phyloP scores from a whole-genome alignment of 306 rosid species.

The Corylus heterophylla region DNA sequence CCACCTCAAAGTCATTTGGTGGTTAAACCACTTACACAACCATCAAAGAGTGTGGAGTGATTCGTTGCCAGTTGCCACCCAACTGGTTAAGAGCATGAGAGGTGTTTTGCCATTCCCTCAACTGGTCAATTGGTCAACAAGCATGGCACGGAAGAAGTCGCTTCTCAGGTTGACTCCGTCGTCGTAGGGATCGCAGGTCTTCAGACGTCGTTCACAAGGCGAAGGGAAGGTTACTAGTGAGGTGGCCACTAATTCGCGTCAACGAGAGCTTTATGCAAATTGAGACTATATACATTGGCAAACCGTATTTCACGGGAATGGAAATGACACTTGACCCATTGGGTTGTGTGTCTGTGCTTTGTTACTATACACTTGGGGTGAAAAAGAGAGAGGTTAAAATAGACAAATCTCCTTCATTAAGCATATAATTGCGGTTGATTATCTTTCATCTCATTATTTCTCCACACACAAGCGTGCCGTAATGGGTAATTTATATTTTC shows the following conservation, averaged over 20 bases:
- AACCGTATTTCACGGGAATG: background rate
- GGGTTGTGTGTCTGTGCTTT: background rate
- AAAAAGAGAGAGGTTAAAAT: background rate
- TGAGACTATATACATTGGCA: too few relatives aligned
- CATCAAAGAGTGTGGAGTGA: too few relatives aligned
- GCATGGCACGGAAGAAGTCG: background rate
- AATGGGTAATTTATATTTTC: slow-evolving; percentile 5
- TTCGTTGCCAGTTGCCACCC: too few relatives aligned
- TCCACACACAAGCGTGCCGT: background rate
- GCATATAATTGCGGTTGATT: background rate
- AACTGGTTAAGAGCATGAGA: too few relatives aligned
- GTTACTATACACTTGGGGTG: background rate
- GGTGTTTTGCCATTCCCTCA: too few relatives aligned
- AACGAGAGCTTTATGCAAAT: background rate
- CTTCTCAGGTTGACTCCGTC: background rate
- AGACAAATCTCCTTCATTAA: background rate
- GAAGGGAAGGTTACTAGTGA: background rate
- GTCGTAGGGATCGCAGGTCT: background rate
- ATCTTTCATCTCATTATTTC: background rate
- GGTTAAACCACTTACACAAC: too few relatives aligned
- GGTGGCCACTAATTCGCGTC: background rate
- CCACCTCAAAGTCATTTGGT: too few relatives aligned
- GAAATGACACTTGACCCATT: background rate
- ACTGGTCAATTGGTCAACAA: too few relatives aligned
- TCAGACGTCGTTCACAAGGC: background rate